Evolutionary conservation across 306 rosid species (phyloP), one percentile per base, ranked within the genome.

Genomic region (Cucumis hystrix): DNA sequence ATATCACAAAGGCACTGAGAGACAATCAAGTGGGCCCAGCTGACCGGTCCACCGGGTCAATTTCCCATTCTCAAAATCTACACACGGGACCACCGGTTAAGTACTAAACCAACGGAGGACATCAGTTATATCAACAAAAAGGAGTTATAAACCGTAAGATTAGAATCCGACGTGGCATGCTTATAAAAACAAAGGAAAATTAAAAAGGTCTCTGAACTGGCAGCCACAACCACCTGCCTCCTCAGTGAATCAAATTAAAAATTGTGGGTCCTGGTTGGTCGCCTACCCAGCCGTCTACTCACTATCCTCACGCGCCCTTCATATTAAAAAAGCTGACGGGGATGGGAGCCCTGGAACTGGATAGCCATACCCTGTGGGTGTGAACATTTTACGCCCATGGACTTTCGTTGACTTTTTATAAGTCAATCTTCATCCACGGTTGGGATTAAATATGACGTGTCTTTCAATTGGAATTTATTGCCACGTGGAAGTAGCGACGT

Each of bases 151-250:
- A 49, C 60, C 43, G 76, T 49, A 71, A 3, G 76, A 71, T 71
- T 2, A 25, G 41, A 51, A 49, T 72, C 59, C 39, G 15, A 72
- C 76, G 45, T 72, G 76, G 76, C 61, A 28, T 45, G 6, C 6
- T 67, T n/a, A 11, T 40, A 66, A 70, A 49, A 13, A 16, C 4
- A 1, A 28, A 28, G 18, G 10, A 6, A 35, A 37, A 15, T 15
- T 9, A 17, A 37, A 71, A 51, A 54, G 43, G 45, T 47, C 43
- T 72, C 61, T 72, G 76, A 51, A 72, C 76, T 72, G 76, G 76
- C 76, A 72, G 61, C 76, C 76, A 72, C 43, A 72, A 72, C 60
- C 43, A 72, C 57, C 57, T 45, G 75, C 75, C 75, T 69, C 75
- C 57, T 69, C 75, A 23, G 75, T 72, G 60, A 72, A 72, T 47